These are phyloP conservation scores for Colletotrichum theobromicola DNA, from an alignment of 2,329 filamentous ascomycete species.

Conservation along the genomic window DNA sequence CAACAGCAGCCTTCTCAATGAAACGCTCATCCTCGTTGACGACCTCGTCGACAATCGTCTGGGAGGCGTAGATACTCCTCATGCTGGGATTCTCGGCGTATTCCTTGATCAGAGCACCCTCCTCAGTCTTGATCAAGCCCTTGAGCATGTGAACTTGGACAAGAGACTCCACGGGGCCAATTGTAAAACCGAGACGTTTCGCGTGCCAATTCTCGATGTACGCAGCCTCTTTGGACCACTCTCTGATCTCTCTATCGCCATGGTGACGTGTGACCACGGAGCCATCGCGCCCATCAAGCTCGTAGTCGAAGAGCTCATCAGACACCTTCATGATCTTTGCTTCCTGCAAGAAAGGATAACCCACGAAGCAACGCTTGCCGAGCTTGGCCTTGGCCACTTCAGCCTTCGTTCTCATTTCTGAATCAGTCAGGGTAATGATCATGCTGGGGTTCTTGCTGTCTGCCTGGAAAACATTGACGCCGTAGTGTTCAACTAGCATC, in stretches of 20 bases:
- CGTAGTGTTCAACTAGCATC: constrained; percentile 73
- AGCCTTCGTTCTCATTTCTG: constrained; percentile 72
- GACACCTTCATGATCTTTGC: constrained; percentile 88
- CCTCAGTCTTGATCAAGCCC: constrained; percentile 87
- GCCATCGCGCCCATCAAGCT: constrained; percentile 68
- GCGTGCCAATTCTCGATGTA: constrained; percentile 88
- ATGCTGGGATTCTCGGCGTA: constrained; percentile 86
- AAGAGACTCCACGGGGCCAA: constrained; percentile 85
- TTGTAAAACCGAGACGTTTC: constrained; percentile 87
- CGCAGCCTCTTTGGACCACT: constrained; percentile 84
- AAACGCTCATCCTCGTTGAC: constrained; percentile 92
- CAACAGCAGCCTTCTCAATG: constrained; percentile 84
- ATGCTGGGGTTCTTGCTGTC: constrained; percentile 97
- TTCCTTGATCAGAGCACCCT: constrained; percentile 90
- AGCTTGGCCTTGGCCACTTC: constrained; percentile 79
- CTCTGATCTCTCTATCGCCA: constrained; percentile 74
- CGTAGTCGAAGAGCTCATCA: constrained; percentile 92
- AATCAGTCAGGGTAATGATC: constrained; percentile 82
- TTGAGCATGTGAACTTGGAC: constrained; percentile 94
- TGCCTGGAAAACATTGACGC: constrained; percentile 92
- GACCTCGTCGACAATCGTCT: constrained; percentile 89
- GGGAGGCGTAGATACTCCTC: constrained; percentile 89
- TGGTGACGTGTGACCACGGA: constrained; percentile 75
- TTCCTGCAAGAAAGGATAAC: constrained; percentile 95
- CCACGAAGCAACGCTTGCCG: constrained; percentile 86